phyloP scores from a whole-genome alignment of 148 eudicot genomes.

The Euryodendron excelsum region DNA sequence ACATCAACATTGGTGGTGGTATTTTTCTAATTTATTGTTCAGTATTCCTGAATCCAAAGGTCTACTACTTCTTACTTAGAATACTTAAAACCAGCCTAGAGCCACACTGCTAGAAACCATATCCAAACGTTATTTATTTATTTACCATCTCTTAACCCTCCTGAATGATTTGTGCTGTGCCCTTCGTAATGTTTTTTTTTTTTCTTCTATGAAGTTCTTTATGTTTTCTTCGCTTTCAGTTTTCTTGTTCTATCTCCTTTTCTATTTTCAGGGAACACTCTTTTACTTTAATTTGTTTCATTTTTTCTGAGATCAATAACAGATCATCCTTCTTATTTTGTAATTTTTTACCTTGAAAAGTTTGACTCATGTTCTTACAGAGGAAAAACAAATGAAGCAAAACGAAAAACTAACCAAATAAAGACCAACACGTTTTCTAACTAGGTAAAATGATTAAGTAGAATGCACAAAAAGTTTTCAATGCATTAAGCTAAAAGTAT shows the following conservation, averaged over 20 bases:
- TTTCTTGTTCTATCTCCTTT: neutral
- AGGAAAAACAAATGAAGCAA: slow-evolving; percentile 4
- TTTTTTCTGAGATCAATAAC: neutral
- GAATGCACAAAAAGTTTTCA: neutral
- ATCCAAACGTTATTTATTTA: neutral
- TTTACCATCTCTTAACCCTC: neutral
- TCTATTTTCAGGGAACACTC: neutral
- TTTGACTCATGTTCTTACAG: neutral
- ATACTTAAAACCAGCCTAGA: neutral
- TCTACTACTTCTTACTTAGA: neutral
- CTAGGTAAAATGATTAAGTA: too few relatives aligned
- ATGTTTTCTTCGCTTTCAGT: neutral
- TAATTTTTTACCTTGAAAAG: neutral
- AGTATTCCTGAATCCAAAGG: neutral
- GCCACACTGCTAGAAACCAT: neutral
- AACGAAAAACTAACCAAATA: neutral
- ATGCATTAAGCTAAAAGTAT: neutral
- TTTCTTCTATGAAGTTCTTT: neutral
- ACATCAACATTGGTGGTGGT: neutral
- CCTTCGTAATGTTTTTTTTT: neutral
- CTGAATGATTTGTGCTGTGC: neutral
- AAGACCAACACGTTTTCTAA: neutral
- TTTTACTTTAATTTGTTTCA: neutral
- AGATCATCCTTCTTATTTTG: neutral
- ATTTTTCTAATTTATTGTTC: neutral